A percentile compares a stretch with the other conserved stretches of the same genome.
Conservation (phyloP, 352 stramenopile genomes). For the Phytophthora pistaciae region DNA sequence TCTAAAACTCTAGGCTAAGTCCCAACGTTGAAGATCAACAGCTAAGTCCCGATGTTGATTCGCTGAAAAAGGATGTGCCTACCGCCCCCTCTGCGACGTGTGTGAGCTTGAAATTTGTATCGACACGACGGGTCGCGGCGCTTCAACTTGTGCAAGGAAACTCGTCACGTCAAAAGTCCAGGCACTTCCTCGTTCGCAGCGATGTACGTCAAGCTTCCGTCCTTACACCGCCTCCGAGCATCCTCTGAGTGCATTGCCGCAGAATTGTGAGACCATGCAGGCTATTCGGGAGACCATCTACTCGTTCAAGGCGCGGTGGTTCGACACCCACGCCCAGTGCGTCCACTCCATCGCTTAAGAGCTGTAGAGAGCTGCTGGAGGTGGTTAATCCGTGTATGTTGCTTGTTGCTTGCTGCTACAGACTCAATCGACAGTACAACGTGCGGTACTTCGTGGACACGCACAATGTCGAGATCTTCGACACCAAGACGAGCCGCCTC, state of each 20-base stretch:
- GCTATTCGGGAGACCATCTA: slow-evolving; percentile 78
- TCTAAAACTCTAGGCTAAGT: no score
- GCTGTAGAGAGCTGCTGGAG: not conserved
- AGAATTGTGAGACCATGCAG: slow-evolving; percentile 47
- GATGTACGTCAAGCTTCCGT: not conserved
- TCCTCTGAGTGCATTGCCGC: not conserved
- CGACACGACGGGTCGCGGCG: not conserved
- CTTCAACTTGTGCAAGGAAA: slow-evolving; percentile 15
- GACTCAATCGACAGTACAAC: slow-evolving; percentile 81
- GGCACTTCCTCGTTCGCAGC: not conserved
- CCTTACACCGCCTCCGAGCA: not conserved
- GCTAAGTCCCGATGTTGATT: not conserved
- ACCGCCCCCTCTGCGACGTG: slow-evolving; percentile 16
- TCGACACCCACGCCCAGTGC: slow-evolving; percentile 81
- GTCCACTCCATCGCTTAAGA: slow-evolving; percentile 3
- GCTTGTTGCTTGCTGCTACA: slow-evolving; percentile 24
- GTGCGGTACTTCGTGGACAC: slow-evolving; percentile 84
- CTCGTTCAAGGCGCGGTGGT: slow-evolving; percentile 86
- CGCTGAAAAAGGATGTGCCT: slow-evolving; percentile 6
- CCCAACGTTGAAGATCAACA: no score
- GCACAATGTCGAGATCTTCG: slow-evolving; percentile 90
- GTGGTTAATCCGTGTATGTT: slow-evolving; percentile 6
- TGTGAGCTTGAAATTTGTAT: not conserved
- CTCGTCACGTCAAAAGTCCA: not conserved
- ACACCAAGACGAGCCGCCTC: slow-evolving; percentile 87